phyloP scores from a whole-genome alignment of 2,329 filamentous ascomycete species.

The Penicillium brasilianum region DNA sequence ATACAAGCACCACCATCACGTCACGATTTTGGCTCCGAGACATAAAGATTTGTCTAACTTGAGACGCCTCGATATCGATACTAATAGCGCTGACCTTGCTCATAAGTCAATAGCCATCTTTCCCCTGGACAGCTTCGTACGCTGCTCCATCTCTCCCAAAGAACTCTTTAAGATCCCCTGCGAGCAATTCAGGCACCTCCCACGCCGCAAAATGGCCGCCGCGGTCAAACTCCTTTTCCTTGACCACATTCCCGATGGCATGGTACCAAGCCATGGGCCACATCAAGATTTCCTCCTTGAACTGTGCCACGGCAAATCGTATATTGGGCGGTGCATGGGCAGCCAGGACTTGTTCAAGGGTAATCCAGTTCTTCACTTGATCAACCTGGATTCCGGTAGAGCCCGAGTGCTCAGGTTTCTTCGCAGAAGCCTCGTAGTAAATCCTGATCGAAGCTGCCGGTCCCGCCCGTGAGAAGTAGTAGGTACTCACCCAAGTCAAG shows the following conservation, averaged over 20 bases:
- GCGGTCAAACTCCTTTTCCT: conserved; percentile 50
- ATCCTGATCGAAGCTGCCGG: conserved; percentile 70
- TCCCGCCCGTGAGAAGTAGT: conserved; percentile 72
- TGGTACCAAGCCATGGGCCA: conserved; percentile 57
- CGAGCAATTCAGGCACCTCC: conserved; percentile 55
- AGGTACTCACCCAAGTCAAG: conserved; percentile 74
- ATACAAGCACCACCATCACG: conserved; percentile 33
- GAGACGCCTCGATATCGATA: not conserved
- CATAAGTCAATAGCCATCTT: conserved; percentile 39
- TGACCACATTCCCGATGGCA: conserved; percentile 58
- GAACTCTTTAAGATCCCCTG: conserved; percentile 54
- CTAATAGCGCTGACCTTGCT: not conserved
- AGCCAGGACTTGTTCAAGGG: conserved; percentile 34
- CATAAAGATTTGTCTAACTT: not conserved
- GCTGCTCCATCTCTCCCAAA: conserved; percentile 51
- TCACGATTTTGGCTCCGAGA: conserved; percentile 20
- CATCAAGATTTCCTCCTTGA: conserved; percentile 57
- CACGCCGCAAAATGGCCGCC: conserved; percentile 62
- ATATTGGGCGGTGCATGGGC: conserved; percentile 52
- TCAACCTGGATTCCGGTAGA: conserved; percentile 36
- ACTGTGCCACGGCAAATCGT: conserved; percentile 59
- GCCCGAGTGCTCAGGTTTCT: conserved; percentile 8
- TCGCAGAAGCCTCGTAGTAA: conserved; percentile 69
- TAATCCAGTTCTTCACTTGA: conserved; percentile 21
- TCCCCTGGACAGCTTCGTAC: conserved; percentile 41